Conservation (phyloP, 352 stramenopile species). For the Globisporangium emineosum region DNA sequence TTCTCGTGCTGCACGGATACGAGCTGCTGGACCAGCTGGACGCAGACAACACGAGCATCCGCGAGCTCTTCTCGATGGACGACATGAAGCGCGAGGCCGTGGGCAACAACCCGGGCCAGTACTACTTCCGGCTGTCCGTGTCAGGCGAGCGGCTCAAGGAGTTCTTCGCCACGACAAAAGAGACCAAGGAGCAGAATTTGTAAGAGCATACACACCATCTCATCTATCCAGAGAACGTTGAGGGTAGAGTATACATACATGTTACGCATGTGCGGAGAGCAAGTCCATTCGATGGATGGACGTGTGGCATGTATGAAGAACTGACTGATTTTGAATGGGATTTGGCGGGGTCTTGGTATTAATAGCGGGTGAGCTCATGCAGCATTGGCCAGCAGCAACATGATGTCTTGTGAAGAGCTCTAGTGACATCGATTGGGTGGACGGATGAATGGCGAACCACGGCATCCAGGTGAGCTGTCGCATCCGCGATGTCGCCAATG, state of each 20-base stretch:
- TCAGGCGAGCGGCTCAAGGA: constrained; percentile 40
- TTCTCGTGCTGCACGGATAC: constrained; percentile 71
- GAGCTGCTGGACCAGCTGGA: constrained; percentile 80
- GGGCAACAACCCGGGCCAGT: constrained; percentile 31
- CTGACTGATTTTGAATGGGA: not conserved
- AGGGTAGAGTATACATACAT: not conserved
- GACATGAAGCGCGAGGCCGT: constrained; percentile 65
- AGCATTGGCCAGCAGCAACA: not conserved
- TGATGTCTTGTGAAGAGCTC: not conserved
- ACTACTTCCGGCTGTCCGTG: constrained; percentile 58
- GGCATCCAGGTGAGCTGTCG: constrained; percentile 68
- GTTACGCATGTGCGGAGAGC: not conserved
- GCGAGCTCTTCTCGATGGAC: constrained; percentile 81
- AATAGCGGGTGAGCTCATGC: not conserved
- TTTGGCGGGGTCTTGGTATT: not conserved
- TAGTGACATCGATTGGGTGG: not conserved
- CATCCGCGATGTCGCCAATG: constrained; percentile 23
- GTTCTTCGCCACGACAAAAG: constrained; percentile 55
- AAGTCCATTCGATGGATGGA: not conserved
- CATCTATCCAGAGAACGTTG: not conserved
- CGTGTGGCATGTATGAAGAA: not conserved
- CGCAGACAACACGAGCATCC: constrained; percentile 55
- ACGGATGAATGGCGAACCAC: constrained; percentile 25
- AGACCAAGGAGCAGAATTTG: constrained; percentile 31
- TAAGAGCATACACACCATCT: too few relatives aligned